phyloP scores from a whole-genome alignment of 129 eudicot species.

The Escallonia rubra region DNA sequence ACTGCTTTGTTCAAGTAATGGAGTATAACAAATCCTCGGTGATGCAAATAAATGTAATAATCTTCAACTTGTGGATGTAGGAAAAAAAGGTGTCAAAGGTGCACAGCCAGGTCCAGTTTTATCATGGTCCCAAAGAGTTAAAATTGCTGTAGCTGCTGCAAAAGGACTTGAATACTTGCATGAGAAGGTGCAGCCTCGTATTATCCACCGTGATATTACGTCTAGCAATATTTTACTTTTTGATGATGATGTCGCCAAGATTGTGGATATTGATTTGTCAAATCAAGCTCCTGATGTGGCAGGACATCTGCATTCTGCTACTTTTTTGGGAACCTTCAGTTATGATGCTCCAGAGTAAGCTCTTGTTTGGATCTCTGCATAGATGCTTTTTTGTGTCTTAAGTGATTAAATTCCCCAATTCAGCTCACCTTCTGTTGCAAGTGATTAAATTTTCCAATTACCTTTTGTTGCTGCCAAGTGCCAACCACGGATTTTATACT shows the following conservation, averaged over 20 bases:
- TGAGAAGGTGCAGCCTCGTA: slow-evolving; percentile 84
- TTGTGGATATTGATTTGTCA: slow-evolving; percentile 85
- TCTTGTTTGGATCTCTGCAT: not conserved
- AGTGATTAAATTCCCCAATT: not conserved
- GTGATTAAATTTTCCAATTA: too few relatives aligned
- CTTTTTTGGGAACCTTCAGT: slow-evolving; percentile 95
- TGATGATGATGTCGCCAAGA: slow-evolving; percentile 87
- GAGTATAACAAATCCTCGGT: not conserved
- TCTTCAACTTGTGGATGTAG: slow-evolving; percentile 24
- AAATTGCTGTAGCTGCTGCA: slow-evolving; percentile 93
- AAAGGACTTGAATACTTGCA: slow-evolving; percentile 90
- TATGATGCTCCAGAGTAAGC: slow-evolving; percentile 98
- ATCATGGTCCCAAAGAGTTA: slow-evolving; percentile 89
- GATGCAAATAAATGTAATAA: slow-evolving; percentile 1
- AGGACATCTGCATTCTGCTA: too few relatives aligned
- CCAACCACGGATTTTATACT: too few relatives aligned
- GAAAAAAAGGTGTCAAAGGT: slow-evolving; percentile 89
- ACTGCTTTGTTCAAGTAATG: too few relatives aligned
- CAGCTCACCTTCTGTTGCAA: not conserved
- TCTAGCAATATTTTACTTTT: slow-evolving; percentile 87
- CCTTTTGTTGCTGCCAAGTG: too few relatives aligned
- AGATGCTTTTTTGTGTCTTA: not conserved
- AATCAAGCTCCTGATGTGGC: slow-evolving; percentile 99
- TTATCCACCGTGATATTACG: slow-evolving; percentile 86
- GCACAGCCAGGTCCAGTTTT: slow-evolving; percentile 95